Percentiles rank a stretch among this genome's conserved stretches.
Conservation (phyloP, 2,329 filamentous ascomycete genomes). For the Pestalotiopsis sp. region DNA sequence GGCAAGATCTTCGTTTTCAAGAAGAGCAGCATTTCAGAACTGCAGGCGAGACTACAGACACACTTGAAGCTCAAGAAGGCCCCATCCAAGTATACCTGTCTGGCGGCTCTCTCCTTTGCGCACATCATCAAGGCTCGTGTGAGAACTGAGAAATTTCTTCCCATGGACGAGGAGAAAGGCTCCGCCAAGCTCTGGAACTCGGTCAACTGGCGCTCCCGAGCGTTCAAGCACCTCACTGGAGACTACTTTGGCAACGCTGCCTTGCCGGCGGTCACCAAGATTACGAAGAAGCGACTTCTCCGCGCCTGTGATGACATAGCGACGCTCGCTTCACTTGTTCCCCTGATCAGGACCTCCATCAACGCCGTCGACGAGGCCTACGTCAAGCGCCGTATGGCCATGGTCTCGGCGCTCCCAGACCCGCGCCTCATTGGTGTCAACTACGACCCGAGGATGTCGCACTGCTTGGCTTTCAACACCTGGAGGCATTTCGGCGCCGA, state of each 20-base stretch:
- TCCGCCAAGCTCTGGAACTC: slow-evolving; percentile 38
- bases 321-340: slow-evolving; percentile 30
- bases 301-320: slow-evolving; percentile 24
- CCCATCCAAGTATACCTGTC: slow-evolving; percentile 40
- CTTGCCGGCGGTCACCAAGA: slow-evolving; percentile 36
- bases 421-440: slow-evolving; percentile 41
- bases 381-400: slow-evolving; percentile 37
- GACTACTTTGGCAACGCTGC: slow-evolving; percentile 45
- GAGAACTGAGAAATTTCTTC: slow-evolving; percentile 23
- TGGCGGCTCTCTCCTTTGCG: slow-evolving; percentile 42
- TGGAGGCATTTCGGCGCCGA: slow-evolving; percentile 47
- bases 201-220: slow-evolving; percentile 42
- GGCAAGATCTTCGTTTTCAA: slow-evolving; percentile 44
- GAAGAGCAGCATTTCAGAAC: slow-evolving; percentile 31
- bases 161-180: slow-evolving; percentile 11
- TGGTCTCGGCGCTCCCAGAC: slow-evolving; percentile 38
- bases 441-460: slow-evolving; percentile 40
- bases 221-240: slow-evolving; percentile 29
- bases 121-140: slow-evolving; percentile 38
- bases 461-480: slow-evolving; percentile 44
- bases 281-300: slow-evolving; percentile 23
- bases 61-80: slow-evolving; percentile 19
- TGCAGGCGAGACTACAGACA: slow-evolving; percentile 26
- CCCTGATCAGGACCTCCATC: slow-evolving; percentile 32
- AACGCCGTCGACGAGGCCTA: slow-evolving; percentile 41